Conservation (phyloP, 73 alveolate genomes). For the Paraurostyla sp. region DNA sequence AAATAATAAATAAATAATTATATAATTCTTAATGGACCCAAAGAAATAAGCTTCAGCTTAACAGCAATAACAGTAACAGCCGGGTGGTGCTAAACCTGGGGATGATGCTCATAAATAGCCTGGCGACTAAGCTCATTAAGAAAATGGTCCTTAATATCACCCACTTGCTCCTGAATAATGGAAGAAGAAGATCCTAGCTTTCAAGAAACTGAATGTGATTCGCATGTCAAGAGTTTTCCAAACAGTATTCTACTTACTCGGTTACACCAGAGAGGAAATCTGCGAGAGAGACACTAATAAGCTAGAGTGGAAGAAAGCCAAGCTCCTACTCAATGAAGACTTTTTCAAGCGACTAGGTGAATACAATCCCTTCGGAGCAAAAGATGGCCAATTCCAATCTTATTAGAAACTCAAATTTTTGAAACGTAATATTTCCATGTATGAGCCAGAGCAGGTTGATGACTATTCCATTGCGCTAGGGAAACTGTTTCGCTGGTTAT, state of each 20-base stretch:
- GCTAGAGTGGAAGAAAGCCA: conserved; percentile 73
- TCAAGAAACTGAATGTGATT: conserved; percentile 57
- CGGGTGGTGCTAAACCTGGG: conserved; percentile 20
- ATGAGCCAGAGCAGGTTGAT: conserved; percentile 69
- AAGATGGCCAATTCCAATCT: conserved; percentile 37
- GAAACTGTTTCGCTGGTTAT: conserved; percentile 53
- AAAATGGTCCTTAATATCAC: neutral
- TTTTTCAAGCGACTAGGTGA: conserved; percentile 17
- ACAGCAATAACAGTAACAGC: conserved; percentile 17
- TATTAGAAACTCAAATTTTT: conserved; percentile 65
- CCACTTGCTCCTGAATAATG: conserved; percentile 56
- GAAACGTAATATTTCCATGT: conserved; percentile 36
- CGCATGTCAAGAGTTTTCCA: conserved; percentile 55
- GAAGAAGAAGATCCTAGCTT: conserved; percentile 56
- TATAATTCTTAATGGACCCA: conserved; percentile 6
- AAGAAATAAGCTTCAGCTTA: neutral
- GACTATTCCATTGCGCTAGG: conserved; percentile 64
- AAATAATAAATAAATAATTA: neutral
- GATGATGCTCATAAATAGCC: too few species aligned
- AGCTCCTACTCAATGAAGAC: conserved; percentile 49
- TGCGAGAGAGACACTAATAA: conserved; percentile 71
- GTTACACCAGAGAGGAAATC: conserved; percentile 62
- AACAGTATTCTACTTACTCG: conserved; percentile 57
- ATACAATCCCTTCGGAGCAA: conserved; percentile 67
- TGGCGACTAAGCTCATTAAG: neutral